phyloP scores from a whole-genome alignment of 176 grass and related monocot species.

The Carex parvula region DNA sequence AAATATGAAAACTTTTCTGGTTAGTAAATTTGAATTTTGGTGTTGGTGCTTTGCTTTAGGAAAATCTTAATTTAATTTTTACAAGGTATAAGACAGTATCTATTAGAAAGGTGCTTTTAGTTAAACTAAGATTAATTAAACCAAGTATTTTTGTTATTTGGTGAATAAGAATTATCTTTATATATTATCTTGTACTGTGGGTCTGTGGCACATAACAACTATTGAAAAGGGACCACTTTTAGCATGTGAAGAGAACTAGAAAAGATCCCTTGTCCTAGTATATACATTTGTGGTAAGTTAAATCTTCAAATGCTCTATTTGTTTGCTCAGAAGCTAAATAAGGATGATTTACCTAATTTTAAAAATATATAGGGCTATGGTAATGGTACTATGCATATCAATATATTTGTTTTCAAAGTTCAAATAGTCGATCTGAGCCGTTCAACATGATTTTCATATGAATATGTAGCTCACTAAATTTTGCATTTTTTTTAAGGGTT shows the following conservation, averaged over 20 bases:
- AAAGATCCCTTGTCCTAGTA: background rate
- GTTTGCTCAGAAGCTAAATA: background rate
- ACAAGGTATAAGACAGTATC: background rate
- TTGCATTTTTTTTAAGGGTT: too few relatives aligned
- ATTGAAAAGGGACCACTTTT: background rate
- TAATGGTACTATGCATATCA: too few relatives aligned
- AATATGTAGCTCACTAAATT: too few relatives aligned
- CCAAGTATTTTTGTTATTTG: background rate
- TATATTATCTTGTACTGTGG: background rate
- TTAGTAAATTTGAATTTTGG: background rate
- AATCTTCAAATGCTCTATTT: background rate
- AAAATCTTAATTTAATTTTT: background rate
- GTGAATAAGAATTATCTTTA: background rate
- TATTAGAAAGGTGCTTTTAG: background rate
- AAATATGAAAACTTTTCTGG: background rate
- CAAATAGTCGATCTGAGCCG: too few relatives aligned
- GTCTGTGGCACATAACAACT: background rate
- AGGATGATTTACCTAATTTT: background rate
- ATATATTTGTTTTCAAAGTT: too few relatives aligned
- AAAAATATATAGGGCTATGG: too few relatives aligned
- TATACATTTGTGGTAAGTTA: background rate
- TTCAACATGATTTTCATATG: too few relatives aligned
- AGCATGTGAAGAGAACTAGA: background rate
- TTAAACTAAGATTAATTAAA: background rate
- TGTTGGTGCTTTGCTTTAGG: background rate